A percentile compares a stretch with the other conserved stretches of the same genome.
phyloP scores from a whole-genome alignment of 129 eudicot genomes.

The Flaveria bidentis region DNA sequence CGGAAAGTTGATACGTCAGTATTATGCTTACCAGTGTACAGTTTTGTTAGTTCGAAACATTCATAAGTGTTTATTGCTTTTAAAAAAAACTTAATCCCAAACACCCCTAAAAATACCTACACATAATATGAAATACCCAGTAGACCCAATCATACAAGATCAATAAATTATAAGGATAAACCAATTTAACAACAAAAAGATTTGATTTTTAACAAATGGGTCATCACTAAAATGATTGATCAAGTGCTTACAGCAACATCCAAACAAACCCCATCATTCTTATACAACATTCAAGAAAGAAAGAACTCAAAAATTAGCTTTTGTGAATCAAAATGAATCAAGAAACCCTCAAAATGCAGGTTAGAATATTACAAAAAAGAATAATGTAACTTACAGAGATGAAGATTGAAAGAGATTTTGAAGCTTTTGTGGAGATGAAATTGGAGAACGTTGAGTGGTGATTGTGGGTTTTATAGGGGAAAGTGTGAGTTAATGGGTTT shows the following conservation, averaged over 20 bases:
- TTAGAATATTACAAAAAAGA: neutral
- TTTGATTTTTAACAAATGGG: conserved; percentile 18
- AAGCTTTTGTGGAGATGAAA: neutral
- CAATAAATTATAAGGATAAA: neutral
- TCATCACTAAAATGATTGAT: neutral
- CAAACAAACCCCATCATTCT: neutral
- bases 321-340: neutral
- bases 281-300: neutral
- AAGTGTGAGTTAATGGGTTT: conserved; percentile 20
- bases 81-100: too few relatives aligned
- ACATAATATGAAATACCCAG: neutral
- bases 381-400: conserved; percentile 17
- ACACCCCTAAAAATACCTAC: too few relatives aligned
- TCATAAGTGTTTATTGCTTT: too few relatives aligned
- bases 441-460: conserved; percentile 27
- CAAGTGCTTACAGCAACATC: neutral
- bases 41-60: too few relatives aligned
- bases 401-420: neutral
- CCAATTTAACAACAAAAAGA: neutral
- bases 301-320: neutral
- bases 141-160: neutral
- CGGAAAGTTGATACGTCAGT: too few relatives aligned
- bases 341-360: neutral
- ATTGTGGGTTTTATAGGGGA: conserved; percentile 30
- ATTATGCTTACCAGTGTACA: too few relatives aligned